phyloP scores from a whole-genome alignment of 805 yeast species.

The Monosporozyma servazzii region DNA sequence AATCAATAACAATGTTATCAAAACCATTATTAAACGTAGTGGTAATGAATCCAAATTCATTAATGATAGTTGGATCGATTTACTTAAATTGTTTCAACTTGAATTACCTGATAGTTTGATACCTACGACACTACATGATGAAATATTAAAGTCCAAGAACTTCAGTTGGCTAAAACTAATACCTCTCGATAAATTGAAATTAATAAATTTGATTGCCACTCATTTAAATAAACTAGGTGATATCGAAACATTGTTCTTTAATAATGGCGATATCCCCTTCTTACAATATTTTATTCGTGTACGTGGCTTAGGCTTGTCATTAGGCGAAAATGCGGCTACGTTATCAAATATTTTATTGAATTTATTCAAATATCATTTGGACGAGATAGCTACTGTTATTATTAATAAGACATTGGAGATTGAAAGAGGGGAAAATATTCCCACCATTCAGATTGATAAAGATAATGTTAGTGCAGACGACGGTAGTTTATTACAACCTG shows the following conservation, averaged over 20 bases:
- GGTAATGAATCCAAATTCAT: not conserved
- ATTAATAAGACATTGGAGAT: not conserved
- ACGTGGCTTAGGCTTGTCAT: not conserved
- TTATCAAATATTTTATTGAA: not conserved
- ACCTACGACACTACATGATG: conserved; percentile 8
- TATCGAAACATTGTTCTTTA: not conserved
- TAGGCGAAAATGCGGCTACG: not conserved
- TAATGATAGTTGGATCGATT: conserved; percentile 25
- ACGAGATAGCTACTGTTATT: not conserved
- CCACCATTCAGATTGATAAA: not conserved
- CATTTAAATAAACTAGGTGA: not conserved
- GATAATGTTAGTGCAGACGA: not conserved
- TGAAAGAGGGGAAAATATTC: not conserved
- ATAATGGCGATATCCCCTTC: conserved; percentile 5
- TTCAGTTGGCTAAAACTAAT: conserved; percentile 4
- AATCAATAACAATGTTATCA: not conserved
- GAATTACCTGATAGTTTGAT: conserved; percentile 51
- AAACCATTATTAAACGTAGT: not conserved
- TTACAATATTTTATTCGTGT: conserved; percentile 9
- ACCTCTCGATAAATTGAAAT: conserved; percentile 5
- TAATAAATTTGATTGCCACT: conserved; percentile 4
- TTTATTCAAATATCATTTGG: not conserved
- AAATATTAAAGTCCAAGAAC: not conserved
- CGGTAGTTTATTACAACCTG: not conserved
- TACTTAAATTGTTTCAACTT: conserved; percentile 46